Conservation (phyloP, 2,329 filamentous ascomycete species). For the Cladosporium austrohemisphaericum region DNA sequence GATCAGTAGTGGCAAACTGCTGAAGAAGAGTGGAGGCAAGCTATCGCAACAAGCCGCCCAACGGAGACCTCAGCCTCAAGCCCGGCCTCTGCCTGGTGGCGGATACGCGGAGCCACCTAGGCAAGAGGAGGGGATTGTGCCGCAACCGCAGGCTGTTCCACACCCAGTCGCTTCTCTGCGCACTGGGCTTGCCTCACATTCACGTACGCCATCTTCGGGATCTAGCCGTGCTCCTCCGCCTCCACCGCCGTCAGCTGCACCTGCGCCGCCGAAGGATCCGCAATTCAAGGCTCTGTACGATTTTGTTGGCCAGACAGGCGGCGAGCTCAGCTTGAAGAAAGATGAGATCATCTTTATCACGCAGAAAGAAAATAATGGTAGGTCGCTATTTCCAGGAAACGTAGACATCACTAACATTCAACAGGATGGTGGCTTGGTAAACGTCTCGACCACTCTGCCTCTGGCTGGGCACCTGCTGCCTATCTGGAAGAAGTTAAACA, state of each 20-base stretch:
- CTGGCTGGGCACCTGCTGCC: conserved; percentile 90
- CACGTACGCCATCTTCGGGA: conserved; percentile 36
- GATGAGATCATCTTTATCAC: conserved; percentile 83
- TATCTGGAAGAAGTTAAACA: conserved; percentile 80
- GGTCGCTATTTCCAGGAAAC: conserved; percentile 34
- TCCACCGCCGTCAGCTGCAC: conserved; percentile 60
- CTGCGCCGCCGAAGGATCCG: conserved; percentile 62
- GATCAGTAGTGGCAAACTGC: conserved; percentile 88
- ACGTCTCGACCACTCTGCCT: conserved; percentile 61
- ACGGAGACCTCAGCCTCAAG: conserved; percentile 48
- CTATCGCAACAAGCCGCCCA: conserved; percentile 53
- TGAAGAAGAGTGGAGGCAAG: conserved; percentile 72
- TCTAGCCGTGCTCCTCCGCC: conserved; percentile 43
- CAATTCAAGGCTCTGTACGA: conserved; percentile 91
- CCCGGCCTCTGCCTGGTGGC: conserved; percentile 33
- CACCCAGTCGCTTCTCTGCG: conserved; percentile 53
- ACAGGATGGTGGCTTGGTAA: conserved; percentile 95
- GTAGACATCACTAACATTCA: conserved; percentile 22
- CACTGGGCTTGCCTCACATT: conserved; percentile 42
- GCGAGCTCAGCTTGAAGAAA: conserved; percentile 75
- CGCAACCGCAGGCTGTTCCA: conserved; percentile 30
- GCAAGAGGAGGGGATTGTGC: conserved; percentile 27
- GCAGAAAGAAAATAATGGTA: conserved; percentile 95
- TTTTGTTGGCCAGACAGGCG: conserved; percentile 77
- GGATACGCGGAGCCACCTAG: conserved; percentile 17